Evolutionary conservation across 1,284 basidiomycete genomes (phyloP).

Genomic region (Phellopilus nigrolimitatus): DNA sequence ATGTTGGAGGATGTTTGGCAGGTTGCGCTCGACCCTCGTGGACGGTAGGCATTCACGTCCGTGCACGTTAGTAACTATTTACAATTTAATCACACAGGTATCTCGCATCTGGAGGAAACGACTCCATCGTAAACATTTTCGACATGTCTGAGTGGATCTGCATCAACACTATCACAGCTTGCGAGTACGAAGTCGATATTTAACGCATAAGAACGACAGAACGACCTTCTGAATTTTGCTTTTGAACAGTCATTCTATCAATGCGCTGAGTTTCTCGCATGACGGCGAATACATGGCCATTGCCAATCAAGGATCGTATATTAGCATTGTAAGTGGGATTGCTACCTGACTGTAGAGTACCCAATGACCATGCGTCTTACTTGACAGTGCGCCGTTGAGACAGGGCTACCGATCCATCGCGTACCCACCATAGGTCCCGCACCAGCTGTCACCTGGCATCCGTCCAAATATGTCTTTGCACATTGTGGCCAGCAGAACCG

Average conservation of each 20-base stretch:
- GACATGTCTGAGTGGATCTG: conserved; percentile 76
- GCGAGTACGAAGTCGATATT: conserved; percentile 54
- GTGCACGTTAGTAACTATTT: not conserved
- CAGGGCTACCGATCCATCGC: conserved; percentile 61
- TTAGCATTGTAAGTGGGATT: conserved; percentile 58
- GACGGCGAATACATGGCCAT: conserved; percentile 79
- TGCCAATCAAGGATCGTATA: conserved; percentile 62
- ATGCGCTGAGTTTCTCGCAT: conserved; percentile 71
- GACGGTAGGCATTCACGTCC: conserved; percentile 37
- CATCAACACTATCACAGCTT: conserved; percentile 63
- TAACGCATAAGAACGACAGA: not conserved
- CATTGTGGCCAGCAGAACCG: conserved; percentile 71
- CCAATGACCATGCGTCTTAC: not conserved
- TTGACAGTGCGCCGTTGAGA: conserved; percentile 70
- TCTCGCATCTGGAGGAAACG: conserved; percentile 70
- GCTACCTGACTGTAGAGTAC: not conserved
- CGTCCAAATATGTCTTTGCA: conserved; percentile 69
- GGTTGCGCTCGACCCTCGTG: conserved; percentile 71
- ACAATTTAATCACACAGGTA: conserved; percentile 40
- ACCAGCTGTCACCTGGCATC: conserved; percentile 73
- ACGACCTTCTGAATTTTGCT: conserved; percentile 15
- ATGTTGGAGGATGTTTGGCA: conserved; percentile 71
- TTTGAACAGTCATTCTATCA: conserved; percentile 63
- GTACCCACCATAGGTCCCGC: conserved; percentile 60
- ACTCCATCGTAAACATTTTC: conserved; percentile 77